Conservation (phyloP, 768 basidiomycete genomes). For the Leccinellum luteum region DNA sequence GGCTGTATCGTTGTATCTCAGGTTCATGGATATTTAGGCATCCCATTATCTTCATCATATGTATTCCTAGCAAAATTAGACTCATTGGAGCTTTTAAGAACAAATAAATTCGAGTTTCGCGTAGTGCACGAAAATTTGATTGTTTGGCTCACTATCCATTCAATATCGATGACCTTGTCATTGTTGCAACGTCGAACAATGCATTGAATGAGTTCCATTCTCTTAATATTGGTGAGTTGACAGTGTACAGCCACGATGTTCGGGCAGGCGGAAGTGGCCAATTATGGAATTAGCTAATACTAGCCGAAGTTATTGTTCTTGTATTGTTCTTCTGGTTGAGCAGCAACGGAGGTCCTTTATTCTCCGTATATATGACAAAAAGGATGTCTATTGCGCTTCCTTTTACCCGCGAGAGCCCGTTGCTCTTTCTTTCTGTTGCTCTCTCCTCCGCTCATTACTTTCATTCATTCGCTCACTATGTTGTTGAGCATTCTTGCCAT, state of each 20-base stretch:
- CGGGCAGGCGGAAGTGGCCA: slow-evolving; percentile 3
- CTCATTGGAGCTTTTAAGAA: not conserved
- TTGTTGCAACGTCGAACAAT: not conserved
- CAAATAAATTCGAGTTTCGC: not conserved
- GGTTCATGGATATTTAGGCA: slow-evolving; percentile 1
- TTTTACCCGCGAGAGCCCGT: slow-evolving; percentile 15
- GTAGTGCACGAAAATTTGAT: not conserved
- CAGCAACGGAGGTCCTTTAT: slow-evolving; percentile 26
- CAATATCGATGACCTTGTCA: not conserved
- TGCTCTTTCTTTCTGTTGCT: slow-evolving; percentile 23
- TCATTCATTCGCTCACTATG: slow-evolving; percentile 35
- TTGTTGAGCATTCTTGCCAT: slow-evolving; percentile 37
- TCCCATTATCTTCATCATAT: slow-evolving; percentile 1
- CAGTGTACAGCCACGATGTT: slow-evolving; percentile 11
- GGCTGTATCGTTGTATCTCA: slow-evolving; percentile 13
- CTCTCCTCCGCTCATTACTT: slow-evolving; percentile 19
- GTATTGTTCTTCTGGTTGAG: slow-evolving; percentile 24
- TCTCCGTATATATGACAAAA: slow-evolving; percentile 28
- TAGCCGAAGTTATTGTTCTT: slow-evolving; percentile 26
- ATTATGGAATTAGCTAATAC: slow-evolving; percentile 4
- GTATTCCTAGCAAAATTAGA: slow-evolving; percentile 12
- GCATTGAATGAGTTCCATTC: not conserved
- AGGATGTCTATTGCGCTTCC: slow-evolving; percentile 15
- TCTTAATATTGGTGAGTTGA: no score
- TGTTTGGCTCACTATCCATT: not conserved